phyloP scores from a whole-genome alignment of 352 stramenopile genomes.

The Phytophthora nicotianae region DNA sequence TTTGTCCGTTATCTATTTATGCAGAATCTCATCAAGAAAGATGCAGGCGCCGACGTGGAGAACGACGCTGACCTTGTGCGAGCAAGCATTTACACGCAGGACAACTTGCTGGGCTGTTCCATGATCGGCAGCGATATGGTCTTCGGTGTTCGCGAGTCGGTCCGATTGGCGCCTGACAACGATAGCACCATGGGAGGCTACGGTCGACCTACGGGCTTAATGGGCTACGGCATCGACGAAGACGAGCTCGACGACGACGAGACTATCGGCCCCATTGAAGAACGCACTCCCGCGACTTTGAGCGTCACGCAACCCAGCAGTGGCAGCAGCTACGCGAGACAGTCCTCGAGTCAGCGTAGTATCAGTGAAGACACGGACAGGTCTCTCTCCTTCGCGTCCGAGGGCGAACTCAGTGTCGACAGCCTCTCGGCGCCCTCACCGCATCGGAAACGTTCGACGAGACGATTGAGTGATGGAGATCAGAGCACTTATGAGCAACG shows the following conservation, averaged over 20 bases:
- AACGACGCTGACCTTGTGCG: constrained; percentile 42
- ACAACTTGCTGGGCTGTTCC: constrained; percentile 35
- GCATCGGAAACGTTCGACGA: constrained; percentile 32
- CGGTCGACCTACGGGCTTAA: constrained; percentile 34
- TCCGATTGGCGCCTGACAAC: constrained; percentile 12
- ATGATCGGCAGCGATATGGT: constrained; percentile 56
- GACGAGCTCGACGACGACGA: constrained; percentile 43
- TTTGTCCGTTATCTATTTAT: constrained; percentile 25
- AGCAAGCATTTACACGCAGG: constrained; percentile 53
- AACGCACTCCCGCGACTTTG: constrained; percentile 27
- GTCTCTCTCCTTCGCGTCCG: constrained; percentile 66
- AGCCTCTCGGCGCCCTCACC: constrained; percentile 34
- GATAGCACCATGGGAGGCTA: constrained; percentile 25
- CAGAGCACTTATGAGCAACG: constrained; percentile 67
- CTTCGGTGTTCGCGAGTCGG: constrained; percentile 43
- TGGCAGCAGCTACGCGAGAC: constrained; percentile 30
- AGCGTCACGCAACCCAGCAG: constrained; percentile 19
- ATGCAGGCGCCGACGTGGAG: constrained; percentile 36
- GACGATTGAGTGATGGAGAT: constrained; percentile 51
- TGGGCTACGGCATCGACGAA: constrained; percentile 43
- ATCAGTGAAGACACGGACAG: constrained; percentile 71
- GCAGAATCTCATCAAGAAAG: constrained; percentile 53
- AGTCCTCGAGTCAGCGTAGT: constrained; percentile 46
- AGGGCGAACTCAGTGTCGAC: constrained; percentile 50
- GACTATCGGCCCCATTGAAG: constrained; percentile 30